Conservation (phyloP, 2,329 filamentous ascomycete genomes). For the Aspergillus chevalieri region DNA sequence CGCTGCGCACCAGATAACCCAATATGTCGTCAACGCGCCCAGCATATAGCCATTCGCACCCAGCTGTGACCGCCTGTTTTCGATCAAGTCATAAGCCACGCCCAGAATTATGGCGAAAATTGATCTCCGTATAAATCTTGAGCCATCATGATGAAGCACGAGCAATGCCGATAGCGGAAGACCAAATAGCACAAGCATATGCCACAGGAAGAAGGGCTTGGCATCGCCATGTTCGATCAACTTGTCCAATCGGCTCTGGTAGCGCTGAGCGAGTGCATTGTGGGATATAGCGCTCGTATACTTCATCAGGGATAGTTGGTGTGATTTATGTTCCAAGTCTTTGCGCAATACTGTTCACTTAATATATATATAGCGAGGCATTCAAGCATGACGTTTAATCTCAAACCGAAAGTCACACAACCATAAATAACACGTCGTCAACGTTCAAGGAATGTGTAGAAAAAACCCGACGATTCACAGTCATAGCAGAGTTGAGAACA, state of each 20-base stretch:
- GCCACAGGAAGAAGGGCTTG: constrained; percentile 32
- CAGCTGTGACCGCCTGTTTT: constrained; percentile 42
- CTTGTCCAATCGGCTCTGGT: constrained; percentile 17
- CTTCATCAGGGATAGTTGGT: constrained; percentile 15
- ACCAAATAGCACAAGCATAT: constrained; percentile 22
- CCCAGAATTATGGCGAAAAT: constrained; percentile 41
- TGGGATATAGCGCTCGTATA: constrained; percentile 20
- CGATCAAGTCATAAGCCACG: constrained; percentile 40
- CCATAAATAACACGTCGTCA: too few relatives aligned
- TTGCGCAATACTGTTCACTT: too few relatives aligned
- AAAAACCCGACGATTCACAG: too few relatives aligned
- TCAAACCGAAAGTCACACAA: too few relatives aligned
- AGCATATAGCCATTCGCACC: constrained; percentile 50
- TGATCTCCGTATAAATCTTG: constrained; percentile 37
- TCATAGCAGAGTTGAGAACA: too few relatives aligned
- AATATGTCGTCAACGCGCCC: constrained; percentile 51
- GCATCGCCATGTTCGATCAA: constrained; percentile 22
- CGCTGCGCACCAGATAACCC: constrained; percentile 47
- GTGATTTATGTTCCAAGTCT: background rate
- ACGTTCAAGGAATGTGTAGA: too few relatives aligned
- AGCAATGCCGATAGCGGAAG: constrained; percentile 46
- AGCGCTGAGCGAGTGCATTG: constrained; percentile 19
- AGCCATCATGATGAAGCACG: constrained; percentile 40
- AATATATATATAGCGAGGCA: too few relatives aligned
- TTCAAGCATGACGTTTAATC: too few relatives aligned